phyloP scores from a whole-genome alignment of 78 protist genomes.

The slime mould (Dictyostelium discoideum) region DNA sequence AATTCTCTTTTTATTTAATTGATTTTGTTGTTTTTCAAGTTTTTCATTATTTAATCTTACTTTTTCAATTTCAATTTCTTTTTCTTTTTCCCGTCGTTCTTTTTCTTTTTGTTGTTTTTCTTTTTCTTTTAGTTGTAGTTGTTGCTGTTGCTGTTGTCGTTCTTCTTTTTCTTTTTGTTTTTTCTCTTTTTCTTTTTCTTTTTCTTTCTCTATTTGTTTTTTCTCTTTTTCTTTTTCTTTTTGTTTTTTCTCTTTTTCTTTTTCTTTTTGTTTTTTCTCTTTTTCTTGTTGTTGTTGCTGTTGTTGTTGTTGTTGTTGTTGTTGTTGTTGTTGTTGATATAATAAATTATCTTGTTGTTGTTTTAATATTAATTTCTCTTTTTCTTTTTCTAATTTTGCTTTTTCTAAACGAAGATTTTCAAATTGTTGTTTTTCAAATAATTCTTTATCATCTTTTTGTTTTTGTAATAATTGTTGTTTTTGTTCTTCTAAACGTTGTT shows the following conservation, averaged over 20 bases:
- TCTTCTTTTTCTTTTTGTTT: not conserved
- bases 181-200: too few species aligned
- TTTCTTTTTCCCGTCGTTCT: not conserved
- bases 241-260: too few species aligned
- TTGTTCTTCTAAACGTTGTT: not conserved
- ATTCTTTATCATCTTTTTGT: not conserved
- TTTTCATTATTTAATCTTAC: not conserved
- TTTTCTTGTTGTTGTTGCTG: not conserved
- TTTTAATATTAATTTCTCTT: not conserved
- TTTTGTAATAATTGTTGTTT: not conserved
- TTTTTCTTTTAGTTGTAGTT: too few species aligned
- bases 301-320: not conserved
- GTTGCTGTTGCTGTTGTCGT: too few species aligned
- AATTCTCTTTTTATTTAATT: too few species aligned
- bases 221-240: too few species aligned
- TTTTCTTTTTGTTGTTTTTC: too few species aligned
- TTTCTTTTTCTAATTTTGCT: not conserved
- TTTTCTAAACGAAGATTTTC: not conserved
- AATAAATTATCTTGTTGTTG: not conserved
- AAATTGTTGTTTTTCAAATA: not conserved
- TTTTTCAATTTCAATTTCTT: not conserved
- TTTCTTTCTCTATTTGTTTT: not conserved
- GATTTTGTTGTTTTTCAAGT: not conserved
- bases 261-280: too few species aligned
- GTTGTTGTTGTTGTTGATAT: not conserved